Conservation (phyloP, 2,329 filamentous ascomycete genomes). For the Zymoseptoria pseudotritici region DNA sequence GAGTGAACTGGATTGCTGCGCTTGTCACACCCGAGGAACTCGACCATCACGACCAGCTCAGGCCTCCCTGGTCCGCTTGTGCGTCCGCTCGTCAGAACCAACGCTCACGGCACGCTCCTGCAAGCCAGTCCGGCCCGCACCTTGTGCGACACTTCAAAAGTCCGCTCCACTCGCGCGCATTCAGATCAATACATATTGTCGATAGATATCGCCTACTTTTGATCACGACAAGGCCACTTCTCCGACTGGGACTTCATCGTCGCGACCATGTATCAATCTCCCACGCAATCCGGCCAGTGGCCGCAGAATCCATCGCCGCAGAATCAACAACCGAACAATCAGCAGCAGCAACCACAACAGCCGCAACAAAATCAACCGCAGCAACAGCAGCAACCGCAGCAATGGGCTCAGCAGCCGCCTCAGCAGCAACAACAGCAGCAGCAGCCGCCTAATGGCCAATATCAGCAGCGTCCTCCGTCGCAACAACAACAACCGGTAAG, state of each 20-base stretch:
- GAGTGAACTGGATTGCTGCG: not conserved
- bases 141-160: not conserved
- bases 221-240: not conserved
- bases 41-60: not conserved
- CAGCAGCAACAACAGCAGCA: constrained; percentile 21
- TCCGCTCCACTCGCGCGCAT: not conserved
- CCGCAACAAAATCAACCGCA: constrained; percentile 26
- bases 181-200: not conserved
- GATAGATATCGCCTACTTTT: not conserved
- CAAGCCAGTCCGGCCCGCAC: constrained; percentile 2
- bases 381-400: constrained; percentile 11
- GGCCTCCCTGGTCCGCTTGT: not conserved
- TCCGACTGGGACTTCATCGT: not conserved
- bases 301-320: constrained; percentile 17
- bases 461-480: constrained; percentile 21
- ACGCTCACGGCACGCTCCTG: not conserved
- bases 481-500: constrained; percentile 24
- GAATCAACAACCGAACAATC: constrained; percentile 14
- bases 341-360: constrained; percentile 10
- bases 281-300: constrained; percentile 16
- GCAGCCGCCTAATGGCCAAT: constrained; percentile 29
- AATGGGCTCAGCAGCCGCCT: constrained; percentile 13
- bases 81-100: not conserved
- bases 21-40: not conserved
- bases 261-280: constrained; percentile 17